Conservation (phyloP, 2,329 filamentous ascomycete species). For the Fusarium austroafricanum region DNA sequence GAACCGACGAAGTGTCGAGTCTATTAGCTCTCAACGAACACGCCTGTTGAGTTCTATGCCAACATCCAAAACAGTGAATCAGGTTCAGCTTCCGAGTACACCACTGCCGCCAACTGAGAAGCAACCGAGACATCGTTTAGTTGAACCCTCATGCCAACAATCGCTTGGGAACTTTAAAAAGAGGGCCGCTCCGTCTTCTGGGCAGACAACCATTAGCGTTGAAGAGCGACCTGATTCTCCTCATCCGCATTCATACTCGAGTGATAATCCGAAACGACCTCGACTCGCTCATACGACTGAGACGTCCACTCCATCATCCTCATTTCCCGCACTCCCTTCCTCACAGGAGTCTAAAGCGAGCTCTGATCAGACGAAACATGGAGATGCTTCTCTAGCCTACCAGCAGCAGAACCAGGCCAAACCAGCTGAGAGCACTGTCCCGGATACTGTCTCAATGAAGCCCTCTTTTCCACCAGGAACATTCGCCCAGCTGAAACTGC, state of each 20-base stretch:
- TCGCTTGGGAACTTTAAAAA: neutral
- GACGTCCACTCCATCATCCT: neutral
- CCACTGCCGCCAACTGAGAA: neutral
- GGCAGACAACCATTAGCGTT: conserved; percentile 5
- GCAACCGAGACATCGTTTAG: neutral
- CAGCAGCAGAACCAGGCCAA: neutral
- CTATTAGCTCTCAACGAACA: neutral
- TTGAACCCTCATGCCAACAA: neutral
- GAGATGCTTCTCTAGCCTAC: neutral
- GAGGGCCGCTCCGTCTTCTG: conserved; percentile 8
- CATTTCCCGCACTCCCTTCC: neutral
- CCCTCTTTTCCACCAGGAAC: conserved; percentile 3
- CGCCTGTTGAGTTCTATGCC: neutral
- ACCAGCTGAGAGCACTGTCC: neutral
- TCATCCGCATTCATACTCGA: neutral
- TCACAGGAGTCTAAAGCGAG: neutral
- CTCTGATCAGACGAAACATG: neutral
- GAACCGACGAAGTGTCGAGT: neutral
- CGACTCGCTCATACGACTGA: neutral
- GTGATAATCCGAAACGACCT: conserved; percentile 6
- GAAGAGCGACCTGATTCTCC: neutral
- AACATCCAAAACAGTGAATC: neutral
- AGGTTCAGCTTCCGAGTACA: neutral
- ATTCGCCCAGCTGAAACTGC: conserved; percentile 5
- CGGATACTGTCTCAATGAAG: conserved; percentile 5